Conservation (phyloP, 352 stramenopile species). For the Phytophthora hibernalis region DNA sequence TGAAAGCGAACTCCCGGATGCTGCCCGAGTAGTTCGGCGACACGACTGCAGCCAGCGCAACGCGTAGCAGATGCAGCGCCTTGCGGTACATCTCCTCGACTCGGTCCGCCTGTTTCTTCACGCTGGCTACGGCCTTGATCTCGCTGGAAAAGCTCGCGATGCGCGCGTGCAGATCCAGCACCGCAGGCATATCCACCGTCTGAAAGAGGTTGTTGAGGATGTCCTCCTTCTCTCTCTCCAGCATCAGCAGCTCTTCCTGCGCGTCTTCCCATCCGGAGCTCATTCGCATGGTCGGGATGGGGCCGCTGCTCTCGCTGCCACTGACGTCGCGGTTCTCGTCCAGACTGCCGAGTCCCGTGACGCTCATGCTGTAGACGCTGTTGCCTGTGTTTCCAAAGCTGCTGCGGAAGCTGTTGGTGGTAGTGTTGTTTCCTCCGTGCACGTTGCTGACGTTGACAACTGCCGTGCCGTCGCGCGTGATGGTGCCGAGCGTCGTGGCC, state of each 20-base stretch:
- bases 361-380: conserved; percentile 34
- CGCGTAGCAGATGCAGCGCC: conserved; percentile 73
- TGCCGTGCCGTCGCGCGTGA: conserved; percentile 41
- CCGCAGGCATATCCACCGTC: conserved; percentile 62
- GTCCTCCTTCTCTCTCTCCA: conserved; percentile 80
- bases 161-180: conserved; percentile 73
- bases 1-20: conserved; percentile 79
- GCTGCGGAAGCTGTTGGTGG: conserved; percentile 18
- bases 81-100: conserved; percentile 78
- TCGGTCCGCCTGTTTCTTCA: conserved; percentile 80
- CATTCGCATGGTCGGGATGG: conserved; percentile 30
- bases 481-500: conserved; percentile 58
- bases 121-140: conserved; percentile 78
- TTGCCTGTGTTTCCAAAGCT: conserved; percentile 32
- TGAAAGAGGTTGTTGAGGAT: conserved; percentile 72
- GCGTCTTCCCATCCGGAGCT: conserved; percentile 51
- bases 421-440: conserved; percentile 20
- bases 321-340: conserved; percentile 42
- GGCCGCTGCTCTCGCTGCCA: conserved; percentile 43
- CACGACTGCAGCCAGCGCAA: conserved; percentile 75
- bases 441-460: conserved; percentile 48
- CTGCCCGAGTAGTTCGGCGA: conserved; percentile 73
- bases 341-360: conserved; percentile 26
- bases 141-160: conserved; percentile 80
- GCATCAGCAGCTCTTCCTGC: conserved; percentile 64